phyloP scores from a whole-genome alignment of 495 filamentous ascomycete species.

The Podospora conica region DNA sequence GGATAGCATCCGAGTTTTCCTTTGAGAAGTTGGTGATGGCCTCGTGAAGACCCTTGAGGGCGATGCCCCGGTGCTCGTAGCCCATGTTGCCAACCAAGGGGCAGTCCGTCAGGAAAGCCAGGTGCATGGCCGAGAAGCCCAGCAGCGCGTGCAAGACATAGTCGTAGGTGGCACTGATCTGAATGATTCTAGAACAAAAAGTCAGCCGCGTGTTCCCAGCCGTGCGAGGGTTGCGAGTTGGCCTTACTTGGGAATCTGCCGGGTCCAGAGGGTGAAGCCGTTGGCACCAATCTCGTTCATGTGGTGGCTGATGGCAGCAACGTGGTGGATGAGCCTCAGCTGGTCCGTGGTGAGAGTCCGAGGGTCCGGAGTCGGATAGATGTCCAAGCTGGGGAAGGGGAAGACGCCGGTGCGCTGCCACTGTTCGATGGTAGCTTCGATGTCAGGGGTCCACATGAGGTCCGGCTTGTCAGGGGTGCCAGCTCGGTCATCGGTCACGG shows the following conservation, averaged over 20 bases:
- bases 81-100: slow-evolving; percentile 76
- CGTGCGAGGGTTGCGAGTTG: neutral
- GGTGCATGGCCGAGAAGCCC: slow-evolving; percentile 83
- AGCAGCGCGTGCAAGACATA: slow-evolving; percentile 94
- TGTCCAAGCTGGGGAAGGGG: slow-evolving; percentile 75
- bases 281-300: slow-evolving; percentile 70
- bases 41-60: slow-evolving; percentile 80
- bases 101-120: slow-evolving; percentile 79
- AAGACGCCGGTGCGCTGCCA: slow-evolving; percentile 83
- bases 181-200: slow-evolving; percentile 61
- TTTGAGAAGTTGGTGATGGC: slow-evolving; percentile 80
- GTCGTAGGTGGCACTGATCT: slow-evolving; percentile 67
- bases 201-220: neutral
- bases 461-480: slow-evolving; percentile 64
- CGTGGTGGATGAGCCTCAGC: slow-evolving; percentile 83
- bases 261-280: slow-evolving; percentile 83
- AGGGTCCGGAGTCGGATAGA: slow-evolving; percentile 60
- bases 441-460: slow-evolving; percentile 74
- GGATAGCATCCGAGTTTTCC: slow-evolving; percentile 82
- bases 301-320: slow-evolving; percentile 77
- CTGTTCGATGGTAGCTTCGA: slow-evolving; percentile 70
- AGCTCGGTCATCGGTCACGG: slow-evolving; percentile 58
- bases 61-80: slow-evolving; percentile 77
- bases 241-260: slow-evolving; percentile 81
- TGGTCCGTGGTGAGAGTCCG: slow-evolving; percentile 65